A percentile compares a stretch with the other conserved stretches of the same genome.
These are phyloP conservation scores for Bertia moriformis DNA, from an alignment of 2,329 filamentous ascomycete genomes.

Conservation along the genomic window DNA sequence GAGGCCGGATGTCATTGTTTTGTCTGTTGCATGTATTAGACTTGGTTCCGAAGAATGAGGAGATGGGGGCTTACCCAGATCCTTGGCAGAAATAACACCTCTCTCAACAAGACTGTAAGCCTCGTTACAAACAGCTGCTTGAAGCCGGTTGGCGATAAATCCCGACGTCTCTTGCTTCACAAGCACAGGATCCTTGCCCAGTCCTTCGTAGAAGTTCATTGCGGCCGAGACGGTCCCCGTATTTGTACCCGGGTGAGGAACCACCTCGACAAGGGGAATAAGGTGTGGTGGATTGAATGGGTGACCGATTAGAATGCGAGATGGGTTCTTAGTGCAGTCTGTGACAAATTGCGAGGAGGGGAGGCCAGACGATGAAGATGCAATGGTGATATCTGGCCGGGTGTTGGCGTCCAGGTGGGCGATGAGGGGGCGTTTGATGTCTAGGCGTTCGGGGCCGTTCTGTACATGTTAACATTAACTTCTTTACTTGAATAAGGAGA, in stretches of 20 bases:
- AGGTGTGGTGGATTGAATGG: slow-evolving; percentile 32
- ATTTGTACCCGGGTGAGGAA: slow-evolving; percentile 17
- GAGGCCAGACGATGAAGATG: slow-evolving; percentile 21
- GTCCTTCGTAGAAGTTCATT: slow-evolving; percentile 19
- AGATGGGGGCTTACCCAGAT: slow-evolving; percentile 8
- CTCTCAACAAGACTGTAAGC: slow-evolving; percentile 16
- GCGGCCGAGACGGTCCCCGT: slow-evolving; percentile 9
- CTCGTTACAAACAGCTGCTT: slow-evolving; percentile 20
- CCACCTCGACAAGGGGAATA: slow-evolving; percentile 29
- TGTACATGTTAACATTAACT: background rate
- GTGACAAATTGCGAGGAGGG: slow-evolving; percentile 14
- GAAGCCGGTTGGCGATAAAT: slow-evolving; percentile 27
- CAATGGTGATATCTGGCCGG: slow-evolving; percentile 17
- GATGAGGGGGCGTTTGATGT: slow-evolving; percentile 21
- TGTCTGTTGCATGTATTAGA: background rate
- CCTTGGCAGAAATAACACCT: slow-evolving; percentile 13
- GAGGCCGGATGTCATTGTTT: background rate
- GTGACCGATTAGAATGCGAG: slow-evolving; percentile 25
- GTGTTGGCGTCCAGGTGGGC: slow-evolving; percentile 14
- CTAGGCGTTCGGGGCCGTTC: slow-evolving; percentile 22
- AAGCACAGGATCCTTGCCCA: slow-evolving; percentile 23
- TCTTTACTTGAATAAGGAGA: background rate
- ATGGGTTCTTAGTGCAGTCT: slow-evolving; percentile 11
- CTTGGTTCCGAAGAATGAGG: background rate
- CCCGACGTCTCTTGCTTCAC: slow-evolving; percentile 24